Base-by-base conservation (phyloP, 441 rosid genomes). In the Adansonia grandidieri region DNA sequence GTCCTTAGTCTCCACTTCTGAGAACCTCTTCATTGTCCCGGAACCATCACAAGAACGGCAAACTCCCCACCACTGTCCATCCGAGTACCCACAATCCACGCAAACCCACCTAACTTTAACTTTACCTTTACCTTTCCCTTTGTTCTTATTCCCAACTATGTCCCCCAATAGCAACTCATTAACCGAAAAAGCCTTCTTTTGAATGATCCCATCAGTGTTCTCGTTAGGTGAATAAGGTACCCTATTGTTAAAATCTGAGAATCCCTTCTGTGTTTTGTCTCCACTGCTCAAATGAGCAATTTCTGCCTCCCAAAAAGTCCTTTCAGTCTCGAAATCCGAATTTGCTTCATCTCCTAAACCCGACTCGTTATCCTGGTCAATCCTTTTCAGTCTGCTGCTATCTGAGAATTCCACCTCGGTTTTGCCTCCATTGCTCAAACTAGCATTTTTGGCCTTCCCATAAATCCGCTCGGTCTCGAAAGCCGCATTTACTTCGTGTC, bases 1-100 rank as follows among this genome's bases (percentile, higher is more conserved):
- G 15, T 63, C 84, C 77, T 82, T 84, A 42, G 78, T 70, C 15
- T 81, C 85, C 40, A 61, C 85, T 65, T 82, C 85, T 0, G 74
- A 69, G 63, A 93, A 91, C 75, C 82, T 85, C 81, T 85, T 85
- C 88, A 95, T 69, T 0, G 94, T 87, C 76, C 95, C 96, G 3
- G 83, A 86, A 24, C 44, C 51, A 2, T 79, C 60, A 51, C 98
- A 92, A 10, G 79, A 20, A 51, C 90, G 85, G 76, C 98, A 95
- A 68, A 77, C 77, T 6, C 98, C 95, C 93, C 98, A 90, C 98
- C 98, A 91, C 76, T 91, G 95, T 10, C 94, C 97, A 0, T 91
- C 90, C 7, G 88, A 62, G 45, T 85, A 74, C 40, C 97, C 98
- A 71, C 98, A 92, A 45, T 73, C 67, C 22, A 82, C 83, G 72